These are phyloP conservation scores for Anethum foeniculum DNA, from an alignment of 140 eudicot species.

Conservation along the genomic window DNA sequence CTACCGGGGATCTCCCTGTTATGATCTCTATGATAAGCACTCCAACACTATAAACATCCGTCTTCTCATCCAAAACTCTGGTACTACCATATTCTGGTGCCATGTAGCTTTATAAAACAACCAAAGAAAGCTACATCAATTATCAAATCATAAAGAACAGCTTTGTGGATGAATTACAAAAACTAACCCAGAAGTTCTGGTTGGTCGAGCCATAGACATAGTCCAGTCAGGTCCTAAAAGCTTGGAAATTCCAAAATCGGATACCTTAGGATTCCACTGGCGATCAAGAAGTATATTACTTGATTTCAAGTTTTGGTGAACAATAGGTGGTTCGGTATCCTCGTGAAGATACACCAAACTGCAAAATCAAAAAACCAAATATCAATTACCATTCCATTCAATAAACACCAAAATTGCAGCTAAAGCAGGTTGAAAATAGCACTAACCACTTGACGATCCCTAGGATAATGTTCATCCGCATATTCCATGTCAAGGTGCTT, in stretches of 20 bases:
- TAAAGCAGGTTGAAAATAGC: background rate
- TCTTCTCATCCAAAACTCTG: conserved; percentile 22
- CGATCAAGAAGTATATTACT: conserved; percentile 46
- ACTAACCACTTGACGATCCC: conserved; percentile 39
- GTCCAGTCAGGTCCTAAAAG: conserved; percentile 23
- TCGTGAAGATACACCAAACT: conserved; percentile 61
- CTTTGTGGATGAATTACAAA: background rate
- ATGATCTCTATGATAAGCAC: conserved; percentile 48
- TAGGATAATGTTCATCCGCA: conserved; percentile 27
- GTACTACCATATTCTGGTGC: conserved; percentile 37
- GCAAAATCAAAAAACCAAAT: background rate
- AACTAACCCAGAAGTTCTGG: conserved; percentile 37
- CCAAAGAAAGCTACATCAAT: background rate
- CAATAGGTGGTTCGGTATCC: conserved; percentile 30
- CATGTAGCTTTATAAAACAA: conserved; percentile 24
- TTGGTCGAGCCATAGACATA: conserved; percentile 5
- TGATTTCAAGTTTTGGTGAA: conserved; percentile 41
- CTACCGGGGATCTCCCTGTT: conserved; percentile 31
- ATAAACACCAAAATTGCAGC: no score
- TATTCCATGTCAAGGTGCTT: conserved; percentile 34
- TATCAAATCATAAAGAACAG: background rate
- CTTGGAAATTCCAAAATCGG: conserved; percentile 31
- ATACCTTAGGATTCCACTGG: conserved; percentile 53
- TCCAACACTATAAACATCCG: conserved; percentile 47
- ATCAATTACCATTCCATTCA: background rate